Evolutionary conservation across 257 asterid genomes (phyloP).

Genomic region (Nicotiana sylvestris): DNA sequence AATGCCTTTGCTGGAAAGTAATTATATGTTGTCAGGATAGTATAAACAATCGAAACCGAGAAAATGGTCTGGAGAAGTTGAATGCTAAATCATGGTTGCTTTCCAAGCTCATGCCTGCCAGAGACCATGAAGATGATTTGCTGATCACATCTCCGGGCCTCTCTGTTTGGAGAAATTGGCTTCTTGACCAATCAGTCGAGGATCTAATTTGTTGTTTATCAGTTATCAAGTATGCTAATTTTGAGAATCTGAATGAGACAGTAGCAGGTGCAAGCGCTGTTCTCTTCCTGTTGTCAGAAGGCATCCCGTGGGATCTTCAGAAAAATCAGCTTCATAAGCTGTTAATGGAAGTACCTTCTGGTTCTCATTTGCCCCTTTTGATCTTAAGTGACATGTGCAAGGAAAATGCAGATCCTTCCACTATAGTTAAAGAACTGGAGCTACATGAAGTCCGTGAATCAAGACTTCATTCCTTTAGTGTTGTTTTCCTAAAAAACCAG

Average conservation of each 20-base stretch:
- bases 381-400: slow-evolving; percentile 49
- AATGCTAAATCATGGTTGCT: slow-evolving; percentile 61
- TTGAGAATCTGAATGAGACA: slow-evolving; percentile 36
- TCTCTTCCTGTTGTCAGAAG: slow-evolving; percentile 60
- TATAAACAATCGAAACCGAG: slow-evolving; percentile 17
- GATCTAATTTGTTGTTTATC: slow-evolving; percentile 64
- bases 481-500: slow-evolving; percentile 47
- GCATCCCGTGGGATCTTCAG: slow-evolving; percentile 53
- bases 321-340: slow-evolving; percentile 56
- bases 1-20: slow-evolving; percentile 92
- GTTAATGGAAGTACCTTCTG: slow-evolving; percentile 48
- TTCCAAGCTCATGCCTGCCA: slow-evolving; percentile 65
- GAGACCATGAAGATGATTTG: slow-evolving; percentile 34
- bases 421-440: slow-evolving; percentile 41
- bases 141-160: slow-evolving; percentile 53
- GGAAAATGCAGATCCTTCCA: slow-evolving; percentile 37
- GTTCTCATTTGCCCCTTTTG: slow-evolving; percentile 73
- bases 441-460: slow-evolving; percentile 56
- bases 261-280: slow-evolving; percentile 66
- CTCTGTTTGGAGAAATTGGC: slow-evolving; percentile 79
- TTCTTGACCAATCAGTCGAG: slow-evolving; percentile 36
- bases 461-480: slow-evolving; percentile 28
- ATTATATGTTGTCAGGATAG: slow-evolving; percentile 52
- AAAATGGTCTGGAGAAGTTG: slow-evolving; percentile 26
- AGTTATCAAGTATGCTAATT: slow-evolving; percentile 47